These are phyloP conservation scores for Apodospora peruviana DNA, from an alignment of 495 filamentous ascomycete genomes.

Conservation along the genomic window DNA sequence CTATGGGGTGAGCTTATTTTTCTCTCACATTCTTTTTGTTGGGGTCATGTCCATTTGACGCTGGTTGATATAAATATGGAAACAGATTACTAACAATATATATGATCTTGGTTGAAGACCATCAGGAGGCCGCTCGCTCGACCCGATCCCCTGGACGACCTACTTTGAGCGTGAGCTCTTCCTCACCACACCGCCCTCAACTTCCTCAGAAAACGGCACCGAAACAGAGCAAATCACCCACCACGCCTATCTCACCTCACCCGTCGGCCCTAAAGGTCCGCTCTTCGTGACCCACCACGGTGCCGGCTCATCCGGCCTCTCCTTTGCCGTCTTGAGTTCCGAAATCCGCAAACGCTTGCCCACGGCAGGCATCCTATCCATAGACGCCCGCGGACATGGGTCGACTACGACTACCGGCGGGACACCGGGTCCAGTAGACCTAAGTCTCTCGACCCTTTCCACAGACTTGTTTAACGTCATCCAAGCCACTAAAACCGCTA, in stretches of 20 bases:
- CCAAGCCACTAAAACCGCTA: conserved; percentile 51
- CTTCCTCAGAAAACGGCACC: conserved; percentile 16
- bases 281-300: conserved; percentile 54
- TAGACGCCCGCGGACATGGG: conserved; percentile 85
- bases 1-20: conserved; percentile 51
- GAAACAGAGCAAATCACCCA: conserved; percentile 42
- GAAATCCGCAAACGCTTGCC: conserved; percentile 76
- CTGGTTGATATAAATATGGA: too few relatives aligned
- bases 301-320: conserved; percentile 50
- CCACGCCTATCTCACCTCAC: conserved; percentile 81
- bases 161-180: conserved; percentile 86
- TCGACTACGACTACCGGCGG: conserved; percentile 40
- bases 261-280: conserved; percentile 49
- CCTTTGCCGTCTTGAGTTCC: conserved; percentile 57
- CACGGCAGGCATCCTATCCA: conserved; percentile 72
- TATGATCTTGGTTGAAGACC: conserved; percentile 25
- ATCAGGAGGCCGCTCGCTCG: conserved; percentile 35
- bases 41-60: too few relatives aligned
- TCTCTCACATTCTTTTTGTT: conserved; percentile 3
- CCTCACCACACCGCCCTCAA: conserved; percentile 30
- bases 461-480: conserved; percentile 69
- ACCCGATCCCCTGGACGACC: conserved; percentile 73
- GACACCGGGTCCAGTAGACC: conserved; percentile 41
- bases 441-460: conserved; percentile 64
- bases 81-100: too few relatives aligned